A percentile compares a stretch with the other conserved stretches of the same genome.
phyloP scores from a whole-genome alignment of 2,329 filamentous ascomycete genomes.

The Botrytis galanthina region DNA sequence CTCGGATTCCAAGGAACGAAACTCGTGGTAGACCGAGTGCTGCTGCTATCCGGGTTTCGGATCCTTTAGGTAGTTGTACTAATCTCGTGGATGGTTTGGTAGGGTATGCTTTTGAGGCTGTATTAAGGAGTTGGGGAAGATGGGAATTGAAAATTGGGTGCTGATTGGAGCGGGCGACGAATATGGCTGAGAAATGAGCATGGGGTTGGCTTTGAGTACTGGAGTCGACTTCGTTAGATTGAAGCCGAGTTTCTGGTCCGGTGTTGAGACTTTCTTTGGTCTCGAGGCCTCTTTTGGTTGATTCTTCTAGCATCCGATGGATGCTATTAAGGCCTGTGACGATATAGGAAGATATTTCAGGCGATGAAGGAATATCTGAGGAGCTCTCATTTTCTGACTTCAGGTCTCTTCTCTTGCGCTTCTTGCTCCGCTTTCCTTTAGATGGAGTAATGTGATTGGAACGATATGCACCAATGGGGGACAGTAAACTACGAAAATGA shows the following conservation, averaged over 20 bases:
- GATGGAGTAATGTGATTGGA: constrained; percentile 53
- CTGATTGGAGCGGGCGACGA: constrained; percentile 57
- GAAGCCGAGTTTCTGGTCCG: neutral
- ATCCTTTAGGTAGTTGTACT: constrained; percentile 60
- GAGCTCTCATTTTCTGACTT: constrained; percentile 26
- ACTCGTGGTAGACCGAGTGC: constrained; percentile 61
- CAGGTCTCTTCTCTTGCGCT: constrained; percentile 47
- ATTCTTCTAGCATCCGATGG: constrained; percentile 51
- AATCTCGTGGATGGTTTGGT: constrained; percentile 50
- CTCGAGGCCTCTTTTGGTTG: constrained; percentile 21
- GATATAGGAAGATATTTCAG: constrained; percentile 55
- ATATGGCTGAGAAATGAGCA: constrained; percentile 47
- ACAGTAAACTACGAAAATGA: constrained; percentile 52
- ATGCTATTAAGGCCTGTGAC: constrained; percentile 65
- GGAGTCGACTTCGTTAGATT: neutral
- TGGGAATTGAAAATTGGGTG: constrained; percentile 59
- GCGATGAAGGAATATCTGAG: constrained; percentile 41
- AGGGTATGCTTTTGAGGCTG: constrained; percentile 47
- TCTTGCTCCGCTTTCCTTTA: constrained; percentile 59
- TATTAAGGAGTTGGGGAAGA: constrained; percentile 54
- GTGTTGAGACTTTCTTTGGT: neutral
- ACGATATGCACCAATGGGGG: constrained; percentile 63
- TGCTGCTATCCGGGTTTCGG: constrained; percentile 55
- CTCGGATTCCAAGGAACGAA: constrained; percentile 60
- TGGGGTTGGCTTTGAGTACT: neutral